phyloP scores from a whole-genome alignment of 2,329 filamentous ascomycete species.

The Helotiales sp. region DNA sequence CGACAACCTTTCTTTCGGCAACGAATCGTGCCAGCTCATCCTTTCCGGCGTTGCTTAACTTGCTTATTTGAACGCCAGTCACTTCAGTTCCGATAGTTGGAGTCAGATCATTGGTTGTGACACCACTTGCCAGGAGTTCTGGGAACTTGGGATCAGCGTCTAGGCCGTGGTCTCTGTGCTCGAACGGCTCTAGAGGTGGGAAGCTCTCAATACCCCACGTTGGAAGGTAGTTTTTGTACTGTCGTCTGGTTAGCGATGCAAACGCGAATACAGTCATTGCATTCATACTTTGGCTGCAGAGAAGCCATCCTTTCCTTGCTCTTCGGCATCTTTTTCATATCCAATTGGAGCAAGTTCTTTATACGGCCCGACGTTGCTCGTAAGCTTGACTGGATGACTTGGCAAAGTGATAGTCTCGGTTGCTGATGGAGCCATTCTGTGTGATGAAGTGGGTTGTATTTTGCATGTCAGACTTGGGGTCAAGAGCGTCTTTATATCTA shows the following conservation, averaged over 20 bases:
- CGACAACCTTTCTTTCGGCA: slow-evolving; percentile 77
- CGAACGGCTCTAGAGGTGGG: slow-evolving; percentile 69
- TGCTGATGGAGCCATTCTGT: slow-evolving; percentile 40
- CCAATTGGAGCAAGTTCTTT: slow-evolving; percentile 41
- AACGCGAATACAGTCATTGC: background rate
- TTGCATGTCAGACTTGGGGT: background rate
- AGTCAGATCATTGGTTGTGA: slow-evolving; percentile 64
- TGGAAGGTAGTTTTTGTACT: slow-evolving; percentile 76
- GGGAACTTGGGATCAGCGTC: slow-evolving; percentile 73
- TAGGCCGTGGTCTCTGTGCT: slow-evolving; percentile 76
- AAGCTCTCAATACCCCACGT: slow-evolving; percentile 65
- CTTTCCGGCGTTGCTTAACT: slow-evolving; percentile 69
- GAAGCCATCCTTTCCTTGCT: slow-evolving; percentile 39
- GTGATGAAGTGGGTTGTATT: background rate
- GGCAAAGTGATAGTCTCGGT: slow-evolving; percentile 36
- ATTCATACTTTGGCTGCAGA: slow-evolving; percentile 37
- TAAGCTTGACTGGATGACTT: slow-evolving; percentile 31
- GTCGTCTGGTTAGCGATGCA: slow-evolving; percentile 5
- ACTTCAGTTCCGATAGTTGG: slow-evolving; percentile 77
- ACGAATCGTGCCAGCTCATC: slow-evolving; percentile 79
- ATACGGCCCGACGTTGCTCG: slow-evolving; percentile 36
- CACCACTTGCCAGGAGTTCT: slow-evolving; percentile 65
- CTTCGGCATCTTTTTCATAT: slow-evolving; percentile 40
- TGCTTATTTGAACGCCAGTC: slow-evolving; percentile 71
- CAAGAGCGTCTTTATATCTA: background rate